Evolutionary conservation across 345 rosid genomes (phyloP), one percentile per base, ranked within the genome.

Genomic region (Syzygium jambos): DNA sequence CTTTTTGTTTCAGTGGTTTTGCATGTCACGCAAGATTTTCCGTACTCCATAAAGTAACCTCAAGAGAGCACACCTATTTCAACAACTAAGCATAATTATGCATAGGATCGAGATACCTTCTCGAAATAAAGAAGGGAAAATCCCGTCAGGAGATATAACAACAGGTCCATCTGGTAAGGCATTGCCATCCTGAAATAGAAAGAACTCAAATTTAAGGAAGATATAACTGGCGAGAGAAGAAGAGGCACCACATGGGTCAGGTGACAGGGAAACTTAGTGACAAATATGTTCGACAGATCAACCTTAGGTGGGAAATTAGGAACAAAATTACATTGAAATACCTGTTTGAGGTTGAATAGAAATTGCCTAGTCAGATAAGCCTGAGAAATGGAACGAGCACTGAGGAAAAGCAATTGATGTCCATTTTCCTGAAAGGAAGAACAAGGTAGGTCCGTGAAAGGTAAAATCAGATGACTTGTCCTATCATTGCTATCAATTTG

Each of bases 101-200:
- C 80, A 73, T 9, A 73, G 49, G 49, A 34, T 27, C 3, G 25
- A 19, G 7, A 73, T 93, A 98, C 99, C 99, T 95, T 98, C 99
- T 55, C 99, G 95, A 90, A 86, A 95, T 85, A 98, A 86, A 52
- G 99, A 98, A 65, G 99, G 98, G 91, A 98, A 94, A 88, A 98
- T 92, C 19, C 99, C 99, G 89, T 98, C 99, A 2, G 99, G 98
- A 84, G 99, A 98, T 89, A 98, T 96, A 86, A 98, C 96, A 89
- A 95, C 95, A 23, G 99, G 99, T 29, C 99, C 99, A 88, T 98
- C 98, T 25, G 99, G 99, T 87, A 98, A 94, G 86, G 95, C 96
- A 89, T 93, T 93, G 68, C 99, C 99, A 63, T 98, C 96, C 99
- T 96, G 91, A 43, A 86, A 86, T 25, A 88, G 65, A 6, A 86